A percentile compares a stretch with the other conserved stretches of the same genome.
These are phyloP conservation scores for Pyrenula aspistea DNA, from an alignment of 495 filamentous ascomycete species.

Conservation along the genomic window DNA sequence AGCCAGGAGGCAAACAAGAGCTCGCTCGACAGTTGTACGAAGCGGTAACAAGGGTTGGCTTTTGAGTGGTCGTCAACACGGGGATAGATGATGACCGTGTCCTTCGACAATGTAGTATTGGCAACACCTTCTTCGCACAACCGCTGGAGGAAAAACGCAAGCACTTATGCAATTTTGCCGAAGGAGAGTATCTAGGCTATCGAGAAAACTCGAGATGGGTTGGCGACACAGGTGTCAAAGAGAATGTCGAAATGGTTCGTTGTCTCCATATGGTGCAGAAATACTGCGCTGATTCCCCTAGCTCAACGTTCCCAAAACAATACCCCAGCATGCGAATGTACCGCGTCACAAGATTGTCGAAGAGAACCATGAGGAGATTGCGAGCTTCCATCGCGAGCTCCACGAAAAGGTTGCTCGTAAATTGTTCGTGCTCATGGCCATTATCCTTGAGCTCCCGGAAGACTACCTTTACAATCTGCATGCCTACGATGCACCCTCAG, in stretches of 20 bases:
- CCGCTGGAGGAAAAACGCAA: conserved; percentile 20
- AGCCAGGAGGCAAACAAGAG: conserved; percentile 38
- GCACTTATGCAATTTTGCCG: conserved; percentile 28
- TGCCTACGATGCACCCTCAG: conserved; percentile 29
- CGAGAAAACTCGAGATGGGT: conserved; percentile 30
- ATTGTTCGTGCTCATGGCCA: conserved; percentile 24
- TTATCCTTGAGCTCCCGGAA: conserved; percentile 42
- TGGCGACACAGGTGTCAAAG: conserved; percentile 30
- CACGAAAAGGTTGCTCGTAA: conserved; percentile 22
- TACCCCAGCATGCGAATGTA: conserved; percentile 24
- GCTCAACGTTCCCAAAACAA: conserved; percentile 38
- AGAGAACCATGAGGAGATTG: conserved; percentile 27
- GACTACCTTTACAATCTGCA: conserved; percentile 35
- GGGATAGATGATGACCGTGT: conserved; percentile 24
- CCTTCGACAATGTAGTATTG: conserved; percentile 25
- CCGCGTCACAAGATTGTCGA: conserved; percentile 24
- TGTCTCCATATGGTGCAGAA: not conserved
- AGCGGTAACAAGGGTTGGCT: conserved; percentile 37
- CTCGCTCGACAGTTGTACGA: conserved; percentile 41
- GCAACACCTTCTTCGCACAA: conserved; percentile 27
- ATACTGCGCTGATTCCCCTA: conserved; percentile 6
- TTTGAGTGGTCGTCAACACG: conserved; percentile 19
- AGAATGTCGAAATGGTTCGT: conserved; percentile 31
- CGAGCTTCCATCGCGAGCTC: conserved; percentile 31
- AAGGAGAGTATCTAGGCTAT: conserved; percentile 34